These are phyloP conservation scores for Termitomyces sp. DNA, from an alignment of 768 basidiomycete species.

Conservation along the genomic window DNA sequence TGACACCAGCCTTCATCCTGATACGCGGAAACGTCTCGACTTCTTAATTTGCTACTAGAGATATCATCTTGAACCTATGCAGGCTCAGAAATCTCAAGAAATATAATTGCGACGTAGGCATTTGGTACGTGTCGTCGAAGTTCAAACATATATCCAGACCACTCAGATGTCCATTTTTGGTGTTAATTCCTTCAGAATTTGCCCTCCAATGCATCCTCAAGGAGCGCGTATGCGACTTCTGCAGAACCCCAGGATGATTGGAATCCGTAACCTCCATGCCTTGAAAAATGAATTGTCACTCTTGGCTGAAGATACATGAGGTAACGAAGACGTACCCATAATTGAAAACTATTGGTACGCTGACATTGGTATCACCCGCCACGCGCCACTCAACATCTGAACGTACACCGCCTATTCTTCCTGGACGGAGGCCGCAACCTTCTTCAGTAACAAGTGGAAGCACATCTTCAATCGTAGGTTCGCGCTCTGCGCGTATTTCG, in stretches of 20 bases:
- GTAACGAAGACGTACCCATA: conserved; percentile 50
- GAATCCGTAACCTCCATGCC: conserved; percentile 66
- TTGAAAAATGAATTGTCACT: conserved; percentile 17
- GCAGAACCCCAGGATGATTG: conserved; percentile 70
- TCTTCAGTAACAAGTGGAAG: conserved; percentile 45
- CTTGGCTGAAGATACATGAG: neutral
- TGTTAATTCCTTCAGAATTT: conserved; percentile 4
- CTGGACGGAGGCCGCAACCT: conserved; percentile 64
- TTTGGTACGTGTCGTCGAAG: neutral
- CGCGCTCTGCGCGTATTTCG: conserved; percentile 41
- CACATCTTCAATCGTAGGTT: conserved; percentile 49
- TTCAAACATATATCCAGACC: neutral
- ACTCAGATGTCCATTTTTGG: neutral
- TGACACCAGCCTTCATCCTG: neutral
- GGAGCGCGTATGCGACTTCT: conserved; percentile 41
- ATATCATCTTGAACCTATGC: neutral
- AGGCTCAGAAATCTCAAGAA: neutral
- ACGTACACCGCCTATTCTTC: conserved; percentile 63
- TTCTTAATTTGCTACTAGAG: neutral
- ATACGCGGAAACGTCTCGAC: neutral
- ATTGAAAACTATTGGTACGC: conserved; percentile 54
- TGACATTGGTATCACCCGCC: conserved; percentile 19
- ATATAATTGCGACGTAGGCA: neutral
- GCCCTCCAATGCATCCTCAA: conserved; percentile 32
- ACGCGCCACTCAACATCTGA: conserved; percentile 48